Conservation (phyloP, 1,139 yeast species). For the Debaryomyces nepalensis region DNA sequence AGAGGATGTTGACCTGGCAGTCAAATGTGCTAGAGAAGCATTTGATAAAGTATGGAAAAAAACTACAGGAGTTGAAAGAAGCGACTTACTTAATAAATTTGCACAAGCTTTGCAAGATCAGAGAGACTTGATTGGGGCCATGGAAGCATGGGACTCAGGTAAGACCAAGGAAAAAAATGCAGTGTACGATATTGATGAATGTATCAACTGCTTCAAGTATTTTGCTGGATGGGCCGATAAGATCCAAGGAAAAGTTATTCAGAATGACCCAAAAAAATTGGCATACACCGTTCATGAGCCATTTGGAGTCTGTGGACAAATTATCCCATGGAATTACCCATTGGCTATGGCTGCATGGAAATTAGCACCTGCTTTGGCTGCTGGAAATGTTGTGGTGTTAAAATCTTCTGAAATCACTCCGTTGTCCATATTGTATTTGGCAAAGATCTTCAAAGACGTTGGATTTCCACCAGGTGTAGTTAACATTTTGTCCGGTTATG, state of each 20-base stretch:
- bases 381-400: constrained; percentile 66
- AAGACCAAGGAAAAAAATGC: constrained; percentile 61
- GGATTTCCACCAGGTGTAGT: constrained; percentile 78
- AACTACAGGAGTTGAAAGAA: constrained; percentile 56
- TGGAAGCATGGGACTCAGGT: constrained; percentile 85
- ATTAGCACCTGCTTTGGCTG: constrained; percentile 67
- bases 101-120: constrained; percentile 65
- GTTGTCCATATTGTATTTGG: constrained; percentile 59
- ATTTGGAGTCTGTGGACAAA: constrained; percentile 77
- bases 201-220: constrained; percentile 62
- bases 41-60: constrained; percentile 56
- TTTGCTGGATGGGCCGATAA: constrained; percentile 89
- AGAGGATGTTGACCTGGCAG: constrained; percentile 79
- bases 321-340: constrained; percentile 72
- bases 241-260: constrained; percentile 69
- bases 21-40: constrained; percentile 70
- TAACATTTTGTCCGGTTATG: constrained; percentile 61
- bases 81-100: constrained; percentile 55
- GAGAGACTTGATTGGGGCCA: constrained; percentile 60
- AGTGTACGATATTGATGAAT: constrained; percentile 61
- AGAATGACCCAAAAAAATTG: constrained; percentile 67
- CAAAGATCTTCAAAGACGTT: constrained; percentile 58
- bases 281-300: constrained; percentile 86
- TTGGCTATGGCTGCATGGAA: constrained; percentile 64
- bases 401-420: constrained; percentile 75